Percentiles rank a stretch among this genome's conserved stretches.
phyloP scores from a whole-genome alignment of 2,329 filamentous ascomycete genomes.

The Apiospora hydei region DNA sequence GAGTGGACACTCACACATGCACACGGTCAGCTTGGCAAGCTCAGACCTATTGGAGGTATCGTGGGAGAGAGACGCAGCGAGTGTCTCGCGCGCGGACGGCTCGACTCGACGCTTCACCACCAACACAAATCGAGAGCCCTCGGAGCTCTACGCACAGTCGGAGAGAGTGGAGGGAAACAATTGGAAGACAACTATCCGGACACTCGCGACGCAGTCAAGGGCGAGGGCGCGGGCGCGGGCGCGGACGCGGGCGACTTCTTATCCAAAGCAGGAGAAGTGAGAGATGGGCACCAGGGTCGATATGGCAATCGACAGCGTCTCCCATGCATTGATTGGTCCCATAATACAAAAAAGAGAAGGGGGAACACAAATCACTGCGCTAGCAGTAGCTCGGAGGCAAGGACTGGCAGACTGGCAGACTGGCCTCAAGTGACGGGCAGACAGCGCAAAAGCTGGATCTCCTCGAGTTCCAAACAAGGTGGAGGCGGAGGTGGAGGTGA shows the following conservation, averaged over 20 bases:
- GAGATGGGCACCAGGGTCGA: not conserved
- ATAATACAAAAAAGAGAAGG: not conserved
- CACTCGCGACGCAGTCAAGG: not conserved
- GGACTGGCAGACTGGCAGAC: not conserved
- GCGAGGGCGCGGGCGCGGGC: not conserved
- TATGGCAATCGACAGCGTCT: not conserved
- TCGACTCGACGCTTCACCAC: not conserved
- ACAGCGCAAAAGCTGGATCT: conserved; percentile 12
- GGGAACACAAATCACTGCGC: conserved; percentile 1
- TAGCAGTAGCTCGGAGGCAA: not conserved
- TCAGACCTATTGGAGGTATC: not conserved
- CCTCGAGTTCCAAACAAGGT: conserved; percentile 2
- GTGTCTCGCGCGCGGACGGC: not conserved
- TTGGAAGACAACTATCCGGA: not conserved
- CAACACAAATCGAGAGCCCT: not conserved
- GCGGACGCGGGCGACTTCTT: not conserved
- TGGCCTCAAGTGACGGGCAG: not conserved
- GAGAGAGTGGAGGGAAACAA: not conserved
- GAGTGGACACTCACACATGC: conserved; percentile 15
- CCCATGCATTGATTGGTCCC: not conserved
- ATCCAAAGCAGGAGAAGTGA: not conserved
- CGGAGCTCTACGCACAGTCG: not conserved
- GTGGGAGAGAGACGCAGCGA: not conserved
- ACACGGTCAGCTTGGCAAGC: conserved; percentile 9
- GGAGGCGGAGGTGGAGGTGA: not conserved